Evolutionary conservation across 2,329 filamentous ascomycete genomes (phyloP), one percentile per base, ranked within the genome.

Genomic region (Sphaceloma murrayae): DNA sequence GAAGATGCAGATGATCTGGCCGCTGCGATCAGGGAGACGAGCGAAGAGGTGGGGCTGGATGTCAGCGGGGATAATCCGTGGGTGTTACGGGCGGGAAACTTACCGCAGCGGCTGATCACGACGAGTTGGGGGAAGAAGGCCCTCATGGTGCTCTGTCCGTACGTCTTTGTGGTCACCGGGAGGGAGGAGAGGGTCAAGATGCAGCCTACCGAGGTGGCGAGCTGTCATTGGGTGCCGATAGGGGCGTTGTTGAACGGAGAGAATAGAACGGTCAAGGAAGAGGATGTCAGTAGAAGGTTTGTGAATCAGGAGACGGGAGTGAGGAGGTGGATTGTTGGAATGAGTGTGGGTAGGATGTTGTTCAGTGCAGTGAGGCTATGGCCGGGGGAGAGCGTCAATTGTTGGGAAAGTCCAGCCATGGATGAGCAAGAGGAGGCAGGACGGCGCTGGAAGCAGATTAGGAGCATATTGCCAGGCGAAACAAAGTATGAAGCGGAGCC

Each of bases 131-230:
- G 78, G 4, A 78, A 75, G 54, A 52, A 46, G 51, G 77, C 76
- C 6, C 61, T 82, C 17, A 80, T 83, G 76, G 77, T 83, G 3
- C 66, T 83, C 5, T 83, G 78, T 54, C 79, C 80, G 0, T 82
- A 78, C 57, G 67, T 83, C 32, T 83, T 80, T 58, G 63, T 84
- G 17, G 62, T 77, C 45, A 80, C 74, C 2, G 68, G 67, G 13
- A 70, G 72, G 19, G 64, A 69, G 17, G 64, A 74, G 4, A 22
- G 42, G 5, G 65, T 83, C 29, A 68, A 68, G 34, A 65, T 83
- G n/a, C 78, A 83, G 54, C 78, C 78, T 3, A 73, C 74, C 22
- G 80, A 84, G 62, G 77, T 83, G 14, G 78, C 76, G 17, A 77
- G 77, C 1, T 73, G 75, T 2, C 79, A 83, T 57, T 84, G 79